Evolutionary conservation across 2,329 filamentous ascomycete species (phyloP).

Genomic region (Botrytis pseudocinerea): DNA sequence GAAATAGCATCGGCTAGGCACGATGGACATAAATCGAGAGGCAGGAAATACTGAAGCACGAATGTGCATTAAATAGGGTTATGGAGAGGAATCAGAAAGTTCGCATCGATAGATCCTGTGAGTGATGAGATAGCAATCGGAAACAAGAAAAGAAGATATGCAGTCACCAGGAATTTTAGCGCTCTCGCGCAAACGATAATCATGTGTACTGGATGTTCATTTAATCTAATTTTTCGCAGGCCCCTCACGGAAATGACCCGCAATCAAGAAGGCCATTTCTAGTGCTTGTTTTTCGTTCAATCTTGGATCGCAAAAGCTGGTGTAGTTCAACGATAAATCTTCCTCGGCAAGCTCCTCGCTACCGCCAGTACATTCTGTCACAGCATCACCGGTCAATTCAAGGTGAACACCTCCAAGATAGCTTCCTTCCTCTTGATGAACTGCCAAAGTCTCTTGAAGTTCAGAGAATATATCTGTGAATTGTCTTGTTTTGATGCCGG

Average conservation of each 20-base stretch:
- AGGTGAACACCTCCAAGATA: slow-evolving; percentile 93
- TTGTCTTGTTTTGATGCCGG: slow-evolving; percentile 86
- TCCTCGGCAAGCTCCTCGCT: slow-evolving; percentile 85
- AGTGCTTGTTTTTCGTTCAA: slow-evolving; percentile 98
- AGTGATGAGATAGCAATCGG: not conserved
- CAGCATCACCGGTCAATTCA: slow-evolving; percentile 91
- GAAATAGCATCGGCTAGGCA: not conserved
- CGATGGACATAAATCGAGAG: not conserved
- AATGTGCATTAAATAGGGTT: not conserved
- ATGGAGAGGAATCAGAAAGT: not conserved
- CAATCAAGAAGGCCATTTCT: slow-evolving; percentile 90
- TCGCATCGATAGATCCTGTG: not conserved
- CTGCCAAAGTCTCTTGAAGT: slow-evolving; percentile 76
- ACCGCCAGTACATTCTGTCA: slow-evolving; percentile 93
- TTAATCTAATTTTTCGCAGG: not conserved
- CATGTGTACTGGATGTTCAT: not conserved
- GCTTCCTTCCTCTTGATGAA: slow-evolving; percentile 80
- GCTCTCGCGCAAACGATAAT: not conserved
- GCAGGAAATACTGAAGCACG: not conserved
- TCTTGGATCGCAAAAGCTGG: slow-evolving; percentile 91
- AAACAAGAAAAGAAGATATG: not conserved
- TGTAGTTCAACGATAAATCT: slow-evolving; percentile 87
- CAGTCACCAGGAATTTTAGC: not conserved
- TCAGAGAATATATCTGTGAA: slow-evolving; percentile 91
- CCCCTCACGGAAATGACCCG: slow-evolving; percentile 58